Evolutionary conservation across 2,329 filamentous ascomycete species (phyloP), one percentile per base, ranked within the genome.

Genomic region (Botryosphaeria dothidea): DNA sequence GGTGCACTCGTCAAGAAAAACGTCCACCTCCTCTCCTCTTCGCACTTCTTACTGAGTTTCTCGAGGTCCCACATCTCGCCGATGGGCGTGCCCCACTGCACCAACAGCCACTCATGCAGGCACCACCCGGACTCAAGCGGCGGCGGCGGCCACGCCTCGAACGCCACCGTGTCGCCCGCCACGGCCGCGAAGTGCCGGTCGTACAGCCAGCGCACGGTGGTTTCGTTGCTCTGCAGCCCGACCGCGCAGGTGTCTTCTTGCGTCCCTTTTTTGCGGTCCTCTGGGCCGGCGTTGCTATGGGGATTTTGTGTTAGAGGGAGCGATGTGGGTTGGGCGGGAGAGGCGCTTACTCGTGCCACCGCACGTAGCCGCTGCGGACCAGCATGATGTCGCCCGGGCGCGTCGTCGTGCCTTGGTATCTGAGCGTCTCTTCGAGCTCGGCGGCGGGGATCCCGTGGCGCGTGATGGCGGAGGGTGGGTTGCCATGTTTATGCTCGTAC

Each of bases 1-100:
- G 87, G 86, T 29, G 81, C 80, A 68, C 85, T 88, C 0, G 83
- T 86, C 6, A 90, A 78, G 74, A 90, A 82, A 70, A 89, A 90
- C 2, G 80, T 85, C 71, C 83, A 88, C 25, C 83, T 76, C 29
- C 80, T 77, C 71, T 82, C 75, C 69, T 80, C 78, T 68, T 84
- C 86, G 69, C 85, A 86, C 58, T 84, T 81, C 41, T 77, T 78
- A 3, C 84, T 81, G 48, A 89, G 74, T 9, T 74, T 78, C 65
- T 85, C 82, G 21, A 89, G 74, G 68, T 78, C 77, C 68, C 72
- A 77, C 76, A 78, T 77, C 68, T 79, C 76, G 17, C 76, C 76
- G 58, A 78, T 75, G 13, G 73, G 73, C 75, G 83, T 77, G 0
- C 83, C 83, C 82, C 83, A 86, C 0, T 82, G 81, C 0, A 79